These are phyloP conservation scores for Phialophora verrucosa DNA, from an alignment of 2,329 filamentous ascomycete genomes.

Conservation along the genomic window DNA sequence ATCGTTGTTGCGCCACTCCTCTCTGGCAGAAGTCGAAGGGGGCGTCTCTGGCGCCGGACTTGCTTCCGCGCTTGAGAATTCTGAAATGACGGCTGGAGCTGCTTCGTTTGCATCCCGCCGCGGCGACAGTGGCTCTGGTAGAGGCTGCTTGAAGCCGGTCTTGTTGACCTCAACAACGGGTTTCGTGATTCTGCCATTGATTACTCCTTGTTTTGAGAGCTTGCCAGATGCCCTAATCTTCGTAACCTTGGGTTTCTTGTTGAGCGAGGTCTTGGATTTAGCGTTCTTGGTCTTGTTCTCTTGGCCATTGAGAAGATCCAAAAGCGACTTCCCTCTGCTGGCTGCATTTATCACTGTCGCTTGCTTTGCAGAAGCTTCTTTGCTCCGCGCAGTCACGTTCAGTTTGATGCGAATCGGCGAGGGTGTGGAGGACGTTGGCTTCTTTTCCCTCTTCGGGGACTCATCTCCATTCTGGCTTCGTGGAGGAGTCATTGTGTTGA, in stretches of 20 bases:
- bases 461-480: conserved; percentile 45
- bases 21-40: conserved; percentile 17
- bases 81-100: conserved; percentile 20
- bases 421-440: conserved; percentile 2
- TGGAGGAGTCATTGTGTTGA: conserved; percentile 47
- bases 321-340: conserved; percentile 35
- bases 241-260: conserved; percentile 28
- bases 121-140: conserved; percentile 32
- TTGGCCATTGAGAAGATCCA: conserved; percentile 38
- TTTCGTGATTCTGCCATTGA: conserved; percentile 35
- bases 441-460: conserved; percentile 1
- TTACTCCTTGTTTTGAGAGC: conserved; percentile 23
- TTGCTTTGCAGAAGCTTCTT: conserved; percentile 31
- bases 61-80: conserved; percentile 29
- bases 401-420: conserved; percentile 33
- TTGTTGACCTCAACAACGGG: conserved; percentile 18
- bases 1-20: conserved; percentile 30
- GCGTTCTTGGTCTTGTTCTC: conserved; percentile 29
- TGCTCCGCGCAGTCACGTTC: conserved; percentile 36
- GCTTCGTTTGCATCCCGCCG: conserved; percentile 33
- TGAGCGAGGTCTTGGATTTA: conserved; percentile 35
- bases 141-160: conserved; percentile 27
- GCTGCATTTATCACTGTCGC: conserved; percentile 36
- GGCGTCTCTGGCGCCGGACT: conserved; percentile 37
- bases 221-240: conserved; percentile 25